Conservation (phyloP, 225 moss, liverwort and hornwort genomes). For the Sphagnum tenellum region DNA sequence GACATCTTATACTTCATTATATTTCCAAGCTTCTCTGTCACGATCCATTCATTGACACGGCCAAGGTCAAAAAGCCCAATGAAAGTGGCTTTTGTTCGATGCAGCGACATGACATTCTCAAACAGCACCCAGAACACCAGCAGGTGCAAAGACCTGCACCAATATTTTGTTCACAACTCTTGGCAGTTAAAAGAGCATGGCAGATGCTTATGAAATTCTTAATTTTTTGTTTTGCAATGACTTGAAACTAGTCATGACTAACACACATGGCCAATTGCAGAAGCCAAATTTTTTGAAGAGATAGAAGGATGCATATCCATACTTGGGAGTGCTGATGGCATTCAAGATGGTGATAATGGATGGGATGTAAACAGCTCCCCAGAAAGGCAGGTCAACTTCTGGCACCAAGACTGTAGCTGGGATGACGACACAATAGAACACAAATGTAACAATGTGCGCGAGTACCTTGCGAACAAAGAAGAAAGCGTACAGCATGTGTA, state of each 20-base stretch:
- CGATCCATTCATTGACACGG: constrained; percentile 83
- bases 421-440: constrained; percentile 70
- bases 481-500: constrained; percentile 80
- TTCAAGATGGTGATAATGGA: constrained; percentile 71
- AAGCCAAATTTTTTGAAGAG: too few relatives aligned
- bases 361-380: constrained; percentile 73
- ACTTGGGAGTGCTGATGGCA: constrained; percentile 71
- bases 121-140: constrained; percentile 89
- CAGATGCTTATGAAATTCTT: too few relatives aligned
- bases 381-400: constrained; percentile 57
- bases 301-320: background rate
- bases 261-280: too few relatives aligned
- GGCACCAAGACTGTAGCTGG: constrained; percentile 72
- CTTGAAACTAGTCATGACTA: too few relatives aligned
- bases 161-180: background rate
- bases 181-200: too few relatives aligned
- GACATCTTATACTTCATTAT: constrained; percentile 56
- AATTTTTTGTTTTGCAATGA: too few relatives aligned
- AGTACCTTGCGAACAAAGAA: constrained; percentile 79
- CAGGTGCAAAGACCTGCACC: constrained; percentile 64
- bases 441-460: constrained; percentile 58
- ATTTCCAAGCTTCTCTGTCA: constrained; percentile 83
- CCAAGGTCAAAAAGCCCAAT: constrained; percentile 63
- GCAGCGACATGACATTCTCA: constrained; percentile 88
- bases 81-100: constrained; percentile 75